Evolutionary conservation across 1,284 basidiomycete species (phyloP), one percentile per base, ranked within the genome.

Genomic region (Cryptococcus sp.): DNA sequence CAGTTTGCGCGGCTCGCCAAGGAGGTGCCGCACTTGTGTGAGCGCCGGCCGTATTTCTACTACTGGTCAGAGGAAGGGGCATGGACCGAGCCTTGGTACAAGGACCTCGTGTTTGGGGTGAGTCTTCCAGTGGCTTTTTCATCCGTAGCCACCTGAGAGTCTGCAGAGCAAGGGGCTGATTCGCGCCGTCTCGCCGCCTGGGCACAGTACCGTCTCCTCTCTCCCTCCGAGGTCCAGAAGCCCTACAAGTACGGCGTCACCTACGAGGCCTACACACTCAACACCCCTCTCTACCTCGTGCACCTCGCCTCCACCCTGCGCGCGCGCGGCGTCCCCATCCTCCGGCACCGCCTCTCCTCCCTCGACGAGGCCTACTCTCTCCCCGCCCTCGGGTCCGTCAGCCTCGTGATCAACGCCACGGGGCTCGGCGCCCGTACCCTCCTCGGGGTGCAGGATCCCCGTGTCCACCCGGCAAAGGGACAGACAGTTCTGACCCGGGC

Each of bases 401-500:
- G 66, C 35, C 48, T 81, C 2, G 70, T 81, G 5, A 70, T 82
- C 50, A 82, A 82, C 53, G 78, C 80, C 2, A 76, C 78, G 0
- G 80, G 79, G 4, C 57, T 77, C 33, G 46, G 46, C 5, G 46
- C 46, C 1, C 18, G 18, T 12, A 28, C 20, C 46, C 37, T 55
- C 42, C 28, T 47, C 7, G 91, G 89, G 4, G 85, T 94, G 2
- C 84, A 89, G 62, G 88, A 91, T 69, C 79, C 80, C 52, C 76
- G 78, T 16, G 81, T 92, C 21, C 85, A 84, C 69, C 91, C 92
- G 0, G 83, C 92, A 52, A 82, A 90, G 43, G 93, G 93, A 0
- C 93, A 96, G 76, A 93, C 89, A 0, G 84, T 92, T 9, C 77
- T 91, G 24, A 79, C 91, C 13, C 77, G 83, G 52, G 87, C 89